Conservation (phyloP, 1,139 yeast species). For the Zygotorulaspora mrakii region DNA sequence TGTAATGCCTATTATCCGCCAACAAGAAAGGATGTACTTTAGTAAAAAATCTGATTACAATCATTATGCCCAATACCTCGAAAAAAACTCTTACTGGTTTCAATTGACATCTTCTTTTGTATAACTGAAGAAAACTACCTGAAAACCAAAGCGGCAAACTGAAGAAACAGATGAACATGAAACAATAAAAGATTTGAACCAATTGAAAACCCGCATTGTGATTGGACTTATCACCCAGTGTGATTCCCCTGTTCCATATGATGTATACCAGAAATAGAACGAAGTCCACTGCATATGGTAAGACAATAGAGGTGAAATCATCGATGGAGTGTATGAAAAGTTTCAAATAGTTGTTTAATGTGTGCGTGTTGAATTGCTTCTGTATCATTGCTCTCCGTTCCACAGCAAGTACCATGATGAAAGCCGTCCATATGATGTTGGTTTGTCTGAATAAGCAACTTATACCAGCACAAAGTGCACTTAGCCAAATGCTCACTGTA, state of each 20-base stretch:
- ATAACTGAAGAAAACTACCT: constrained; percentile 38
- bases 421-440: constrained; percentile 79
- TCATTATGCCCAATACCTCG: constrained; percentile 43
- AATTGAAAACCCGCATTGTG: constrained; percentile 69
- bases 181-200: constrained; percentile 79
- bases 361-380: constrained; percentile 38
- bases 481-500: constrained; percentile 34
- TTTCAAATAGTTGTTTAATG: constrained; percentile 40
- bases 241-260: constrained; percentile 65
- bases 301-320: constrained; percentile 33
- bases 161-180: constrained; percentile 56
- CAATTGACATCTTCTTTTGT: constrained; percentile 33
- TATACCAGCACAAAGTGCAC: constrained; percentile 49
- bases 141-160: constrained; percentile 71
- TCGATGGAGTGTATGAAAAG: constrained; percentile 38
- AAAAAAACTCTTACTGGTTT: constrained; percentile 32
- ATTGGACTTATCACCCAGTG: constrained; percentile 82
- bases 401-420: constrained; percentile 53
- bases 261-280: constrained; percentile 54
- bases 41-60: constrained; percentile 57
- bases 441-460: constrained; percentile 85
- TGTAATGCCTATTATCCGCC: constrained; percentile 92
- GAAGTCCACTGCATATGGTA: constrained; percentile 57
- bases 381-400: constrained; percentile 47
- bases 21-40: constrained; percentile 83